Evolutionary conservation across 495 filamentous ascomycete species (phyloP), one percentile per base, ranked within the genome.

Genomic region (Aspergillus sparsus): DNA sequence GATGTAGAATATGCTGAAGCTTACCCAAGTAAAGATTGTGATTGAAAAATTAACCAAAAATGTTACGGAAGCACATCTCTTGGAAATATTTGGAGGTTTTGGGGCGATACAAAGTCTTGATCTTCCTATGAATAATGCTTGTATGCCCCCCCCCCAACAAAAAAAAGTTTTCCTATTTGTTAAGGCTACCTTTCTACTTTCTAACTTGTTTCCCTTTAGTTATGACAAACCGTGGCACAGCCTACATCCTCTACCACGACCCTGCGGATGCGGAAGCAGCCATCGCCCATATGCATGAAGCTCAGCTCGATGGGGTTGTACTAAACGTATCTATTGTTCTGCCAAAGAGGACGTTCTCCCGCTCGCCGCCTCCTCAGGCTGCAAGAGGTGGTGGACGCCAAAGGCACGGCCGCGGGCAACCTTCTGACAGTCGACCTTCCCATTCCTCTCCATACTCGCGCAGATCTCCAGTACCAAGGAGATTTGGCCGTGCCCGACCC

Each of bases 251-350:
- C 33, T 99, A 91, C 73, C 74, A 84, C 46, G 80, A 87, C 52
- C 84, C 91, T 39, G 79, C 85, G 46, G 88, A 92, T 63, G 95
- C 94, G 37, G 91, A 96, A 67, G 80, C 86, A 15, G 94, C 94
- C 27, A 95, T 99, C 64, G 85, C 92, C 47, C 89, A 96, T 68
- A 98, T 99, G 95, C 95, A 99, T 71, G 94, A 99, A 79, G 91
- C 91, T 12, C 91, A 97, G 63, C 77, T 99, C 45, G 94, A 99
- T 76, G 95, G 94, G 41, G 83, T 89, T 13, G 74, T 87, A 16
- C 87, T 99, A 71, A 89, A 87, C 64, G 94, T 99, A 31, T 97
- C 93, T 54, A 96, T 98, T 63, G 92, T 98, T 27, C 79, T 97
- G 27, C 93, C 93, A 1, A 89, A 91, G 52, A 88, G 90, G 58